Base-by-base conservation (phyloP, 169 alveolate species). In the Theileria annulata region DNA sequence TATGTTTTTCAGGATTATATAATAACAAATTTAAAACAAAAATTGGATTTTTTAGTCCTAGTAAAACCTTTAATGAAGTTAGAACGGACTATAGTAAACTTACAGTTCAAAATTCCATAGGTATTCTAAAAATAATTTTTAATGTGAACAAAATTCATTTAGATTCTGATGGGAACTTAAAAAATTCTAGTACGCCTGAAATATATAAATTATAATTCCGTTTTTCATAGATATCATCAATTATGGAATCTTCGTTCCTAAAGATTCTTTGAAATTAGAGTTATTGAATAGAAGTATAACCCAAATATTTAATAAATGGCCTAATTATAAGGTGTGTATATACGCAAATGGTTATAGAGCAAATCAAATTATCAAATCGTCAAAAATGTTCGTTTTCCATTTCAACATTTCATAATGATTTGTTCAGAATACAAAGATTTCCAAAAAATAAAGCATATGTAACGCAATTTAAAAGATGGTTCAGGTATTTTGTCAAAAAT, bases 241-340 rank as follows among this genome's bases (percentile, higher is more conserved):
- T 48, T 80, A 80, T 63, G 87, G 79, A 25, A 71, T 72, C 63
- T 71, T 42, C 19, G 86, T 76, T 6, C 75, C 71, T 0, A 82
- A 48, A 30, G 67, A 10, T 3, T n/a, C 35, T 13, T 68, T 66
- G 21, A 82, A 82, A 54, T 56, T 59, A 17, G 85, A 82, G 35
- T 72, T 72, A 27, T 35, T 82, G 68, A 73, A 49, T 27, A 76
- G 70, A 35, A 51, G 75, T 5, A 28, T 82, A 9, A 25, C 84
- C 62, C 69, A 66, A 48, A 31, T 82, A n/a, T 49, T 82, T 19
- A 27, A 66, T 27, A 81, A 68, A 12, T 51, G 72, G 27, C 54
- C 80, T 12, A 68, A 68, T 12, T 19, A 42, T 21, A 63, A 64
- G 68, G 69, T 82, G 28, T 75, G 85, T 54, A 67, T 82, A 12